Percentiles rank a stretch among this genome's conserved stretches.
These are phyloP conservation scores for Ceratobasidium sp. DNA, from an alignment of 1,284 basidiomycete species.

Conservation along the genomic window DNA sequence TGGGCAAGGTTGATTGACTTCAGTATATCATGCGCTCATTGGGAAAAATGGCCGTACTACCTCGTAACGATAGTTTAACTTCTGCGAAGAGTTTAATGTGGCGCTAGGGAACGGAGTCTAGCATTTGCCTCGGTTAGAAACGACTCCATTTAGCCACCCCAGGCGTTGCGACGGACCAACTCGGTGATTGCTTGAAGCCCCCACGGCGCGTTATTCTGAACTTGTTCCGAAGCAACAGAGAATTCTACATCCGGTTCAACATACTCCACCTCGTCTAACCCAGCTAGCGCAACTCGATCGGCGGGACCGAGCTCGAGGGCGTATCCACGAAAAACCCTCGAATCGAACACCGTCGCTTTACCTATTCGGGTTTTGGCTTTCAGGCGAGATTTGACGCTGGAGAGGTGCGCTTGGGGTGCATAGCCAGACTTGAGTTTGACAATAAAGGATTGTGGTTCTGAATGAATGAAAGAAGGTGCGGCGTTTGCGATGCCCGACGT, in stretches of 20 bases:
- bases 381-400: neutral
- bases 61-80: constrained; percentile 11
- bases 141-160: neutral
- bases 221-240: constrained; percentile 8
- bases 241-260: constrained; percentile 19
- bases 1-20: neutral
- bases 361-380: neutral
- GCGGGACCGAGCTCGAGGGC: neutral
- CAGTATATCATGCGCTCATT: neutral
- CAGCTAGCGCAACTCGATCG: neutral
- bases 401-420: constrained; percentile 4
- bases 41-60: neutral
- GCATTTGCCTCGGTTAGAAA: neutral
- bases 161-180: neutral
- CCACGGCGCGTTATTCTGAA: constrained; percentile 15
- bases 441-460: constrained; percentile 32
- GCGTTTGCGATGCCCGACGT: neutral
- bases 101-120: constrained; percentile 15
- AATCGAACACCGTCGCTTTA: neutral
- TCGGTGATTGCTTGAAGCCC: constrained; percentile 28
- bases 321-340: constrained; percentile 23
- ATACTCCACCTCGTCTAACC: constrained; percentile 23
- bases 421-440: constrained; percentile 28
- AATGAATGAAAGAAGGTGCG: constrained; percentile 11
- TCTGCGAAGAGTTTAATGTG: neutral